A percentile compares a stretch with the other conserved stretches of the same genome.
Conservation (phyloP, 1,139 yeast genomes). For the Candida sp. region DNA sequence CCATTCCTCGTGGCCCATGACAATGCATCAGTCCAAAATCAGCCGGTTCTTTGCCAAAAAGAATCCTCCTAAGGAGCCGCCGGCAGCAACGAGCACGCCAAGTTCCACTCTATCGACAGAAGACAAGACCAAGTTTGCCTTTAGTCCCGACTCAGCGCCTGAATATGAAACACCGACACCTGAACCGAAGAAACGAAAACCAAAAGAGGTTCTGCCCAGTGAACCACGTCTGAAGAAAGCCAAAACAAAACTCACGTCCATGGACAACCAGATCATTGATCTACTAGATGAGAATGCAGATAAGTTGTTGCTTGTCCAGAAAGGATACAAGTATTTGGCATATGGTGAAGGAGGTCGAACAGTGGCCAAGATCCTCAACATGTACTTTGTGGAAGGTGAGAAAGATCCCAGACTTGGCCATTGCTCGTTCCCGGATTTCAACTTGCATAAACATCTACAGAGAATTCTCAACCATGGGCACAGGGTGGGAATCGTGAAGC, state of each 20-base stretch:
- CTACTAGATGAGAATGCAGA: slow-evolving; percentile 65
- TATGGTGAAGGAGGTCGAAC: slow-evolving; percentile 83
- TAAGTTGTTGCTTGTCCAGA: slow-evolving; percentile 78
- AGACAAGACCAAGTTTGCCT: neutral
- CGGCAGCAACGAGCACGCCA: neutral
- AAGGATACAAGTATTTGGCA: slow-evolving; percentile 89
- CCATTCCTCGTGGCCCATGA: neutral
- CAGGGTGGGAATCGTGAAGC: slow-evolving; percentile 89
- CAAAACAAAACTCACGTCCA: slow-evolving; percentile 56
- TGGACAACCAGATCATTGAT: slow-evolving; percentile 76
- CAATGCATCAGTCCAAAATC: neutral
- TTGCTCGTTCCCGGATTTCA: slow-evolving; percentile 81
- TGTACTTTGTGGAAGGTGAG: slow-evolving; percentile 70
- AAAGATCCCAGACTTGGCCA: slow-evolving; percentile 70
- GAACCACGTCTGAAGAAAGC: slow-evolving; percentile 1
- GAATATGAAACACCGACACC: neutral
- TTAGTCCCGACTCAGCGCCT: neutral
- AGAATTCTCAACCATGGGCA: slow-evolving; percentile 63
- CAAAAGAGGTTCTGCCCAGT: neutral
- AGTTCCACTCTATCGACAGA: neutral
- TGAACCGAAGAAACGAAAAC: slow-evolving; percentile 1
- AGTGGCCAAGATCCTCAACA: slow-evolving; percentile 69
- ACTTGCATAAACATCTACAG: slow-evolving; percentile 77
- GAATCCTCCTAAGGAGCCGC: neutral
- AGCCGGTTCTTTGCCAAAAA: neutral